Conservation (phyloP, 2,329 filamentous ascomycete genomes). For the Calonectria honghensis region DNA sequence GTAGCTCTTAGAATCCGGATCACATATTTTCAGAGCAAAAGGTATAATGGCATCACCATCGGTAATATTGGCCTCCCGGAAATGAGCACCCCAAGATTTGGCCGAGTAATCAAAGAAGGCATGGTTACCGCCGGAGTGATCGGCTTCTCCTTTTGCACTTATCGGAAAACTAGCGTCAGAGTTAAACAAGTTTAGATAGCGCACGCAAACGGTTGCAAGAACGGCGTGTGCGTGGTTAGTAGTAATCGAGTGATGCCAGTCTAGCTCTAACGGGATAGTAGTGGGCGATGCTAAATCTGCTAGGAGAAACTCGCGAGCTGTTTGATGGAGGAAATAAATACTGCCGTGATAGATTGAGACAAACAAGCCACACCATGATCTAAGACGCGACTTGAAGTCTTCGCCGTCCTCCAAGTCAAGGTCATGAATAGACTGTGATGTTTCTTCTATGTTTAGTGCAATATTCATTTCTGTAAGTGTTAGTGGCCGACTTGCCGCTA, state of each 20-base stretch:
- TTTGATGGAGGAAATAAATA: conserved; percentile 58
- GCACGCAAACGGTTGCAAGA: no score
- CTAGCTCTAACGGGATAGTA: conserved; percentile 13
- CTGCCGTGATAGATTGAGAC: conserved; percentile 38
- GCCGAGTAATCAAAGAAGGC: no score
- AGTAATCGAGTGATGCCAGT: conserved; percentile 50
- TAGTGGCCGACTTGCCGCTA: conserved; percentile 54
- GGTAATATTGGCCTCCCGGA: no score
- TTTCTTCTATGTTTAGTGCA: conserved; percentile 47
- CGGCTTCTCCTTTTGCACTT: no score
- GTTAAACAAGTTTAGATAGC: no score
- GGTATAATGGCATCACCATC: no score
- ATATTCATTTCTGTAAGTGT: conserved; percentile 56
- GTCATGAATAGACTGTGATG: conserved; percentile 34
- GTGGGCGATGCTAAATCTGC: conserved; percentile 22
- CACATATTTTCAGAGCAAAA: no score
- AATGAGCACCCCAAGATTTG: no score
- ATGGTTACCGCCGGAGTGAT: no score
- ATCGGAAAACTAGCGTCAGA: no score
- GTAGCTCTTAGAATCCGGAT: no score
- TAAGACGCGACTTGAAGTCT: conserved; percentile 45
- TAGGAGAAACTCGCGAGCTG: conserved; percentile 58
- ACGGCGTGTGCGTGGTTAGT: background rate
- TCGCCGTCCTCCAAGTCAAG: conserved; percentile 50
- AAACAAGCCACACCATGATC: conserved; percentile 56